Conservation (phyloP, 148 eudicot species). For the Linanthus parryae region DNA sequence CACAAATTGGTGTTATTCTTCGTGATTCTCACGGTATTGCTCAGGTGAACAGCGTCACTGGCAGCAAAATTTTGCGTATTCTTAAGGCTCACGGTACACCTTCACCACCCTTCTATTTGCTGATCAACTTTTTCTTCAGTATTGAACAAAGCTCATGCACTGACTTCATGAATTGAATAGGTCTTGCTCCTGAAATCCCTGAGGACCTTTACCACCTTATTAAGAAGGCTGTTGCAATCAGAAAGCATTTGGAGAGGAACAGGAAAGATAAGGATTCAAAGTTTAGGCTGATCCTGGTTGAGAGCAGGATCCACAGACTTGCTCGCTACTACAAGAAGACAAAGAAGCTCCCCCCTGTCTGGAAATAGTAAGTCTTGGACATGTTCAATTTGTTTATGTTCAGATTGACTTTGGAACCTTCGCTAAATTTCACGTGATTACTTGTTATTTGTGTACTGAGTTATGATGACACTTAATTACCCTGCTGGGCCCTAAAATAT, state of each 20-base stretch:
- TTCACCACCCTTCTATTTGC: too few relatives aligned
- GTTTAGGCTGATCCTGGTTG: slow-evolving; percentile 35
- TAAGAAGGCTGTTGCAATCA: slow-evolving; percentile 37
- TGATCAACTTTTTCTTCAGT: too few relatives aligned
- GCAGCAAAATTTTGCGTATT: slow-evolving; percentile 22
- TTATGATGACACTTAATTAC: not conserved
- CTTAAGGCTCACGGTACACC: slow-evolving; percentile 40
- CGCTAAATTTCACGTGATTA: not conserved
- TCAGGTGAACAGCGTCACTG: slow-evolving; percentile 30
- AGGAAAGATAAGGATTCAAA: slow-evolving; percentile 41
- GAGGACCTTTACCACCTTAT: slow-evolving; percentile 39
- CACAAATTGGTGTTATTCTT: slow-evolving; percentile 31
- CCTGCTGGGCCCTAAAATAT: not conserved
- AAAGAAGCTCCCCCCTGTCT: slow-evolving; percentile 41
- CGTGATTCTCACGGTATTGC: slow-evolving; percentile 34
- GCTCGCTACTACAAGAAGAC: slow-evolving; percentile 45
- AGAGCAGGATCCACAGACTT: slow-evolving; percentile 36
- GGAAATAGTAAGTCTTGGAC: slow-evolving; percentile 29
- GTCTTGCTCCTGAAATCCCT: slow-evolving; percentile 36
- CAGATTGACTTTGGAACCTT: not conserved
- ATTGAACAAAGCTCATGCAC: too few relatives aligned
- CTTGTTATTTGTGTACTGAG: not conserved
- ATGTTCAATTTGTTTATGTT: not conserved
- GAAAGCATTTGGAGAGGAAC: slow-evolving; percentile 39
- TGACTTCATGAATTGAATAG: slow-evolving; percentile 15